A percentile compares a stretch with the other conserved stretches of the same genome.
Conservation (phyloP, 345 rosid species). For the Gossypioides kirkii region DNA sequence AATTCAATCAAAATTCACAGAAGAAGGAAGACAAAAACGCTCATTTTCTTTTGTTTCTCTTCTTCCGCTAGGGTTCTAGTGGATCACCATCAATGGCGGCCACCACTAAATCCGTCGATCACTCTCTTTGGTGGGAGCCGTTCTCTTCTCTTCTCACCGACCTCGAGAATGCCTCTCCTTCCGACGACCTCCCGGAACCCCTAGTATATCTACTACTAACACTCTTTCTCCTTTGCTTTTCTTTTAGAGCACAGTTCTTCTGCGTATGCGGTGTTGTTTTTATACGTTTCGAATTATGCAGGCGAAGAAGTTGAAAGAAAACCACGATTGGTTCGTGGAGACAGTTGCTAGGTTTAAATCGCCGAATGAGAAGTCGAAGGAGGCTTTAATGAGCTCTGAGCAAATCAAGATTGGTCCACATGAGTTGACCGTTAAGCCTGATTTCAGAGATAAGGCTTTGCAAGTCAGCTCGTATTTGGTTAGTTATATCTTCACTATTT, state of each 20-base stretch:
- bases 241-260: background rate
- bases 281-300: slow-evolving; percentile 20
- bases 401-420: slow-evolving; percentile 52
- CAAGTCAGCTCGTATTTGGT: slow-evolving; percentile 65
- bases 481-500: slow-evolving; percentile 15
- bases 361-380: slow-evolving; percentile 62
- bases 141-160: slow-evolving; percentile 59
- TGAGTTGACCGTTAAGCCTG: slow-evolving; percentile 49
- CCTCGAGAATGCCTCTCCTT: slow-evolving; percentile 54
- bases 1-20: background rate
- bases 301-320: slow-evolving; percentile 70
- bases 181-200: slow-evolving; percentile 49
- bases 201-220: slow-evolving; percentile 33
- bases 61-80: slow-evolving; percentile 40
- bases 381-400: slow-evolving; percentile 65
- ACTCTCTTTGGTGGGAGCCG: slow-evolving; percentile 81
- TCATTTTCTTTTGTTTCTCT: background rate
- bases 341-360: slow-evolving; percentile 52
- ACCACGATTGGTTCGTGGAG: slow-evolving; percentile 63
- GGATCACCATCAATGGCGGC: slow-evolving; percentile 39
- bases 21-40: background rate
- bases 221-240: background rate
- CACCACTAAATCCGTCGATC: slow-evolving; percentile 45
- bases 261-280: background rate
- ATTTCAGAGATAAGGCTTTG: slow-evolving; percentile 61